Base-by-base conservation (phyloP, 768 basidiomycete genomes). In the Panaeolus papilionaceus region DNA sequence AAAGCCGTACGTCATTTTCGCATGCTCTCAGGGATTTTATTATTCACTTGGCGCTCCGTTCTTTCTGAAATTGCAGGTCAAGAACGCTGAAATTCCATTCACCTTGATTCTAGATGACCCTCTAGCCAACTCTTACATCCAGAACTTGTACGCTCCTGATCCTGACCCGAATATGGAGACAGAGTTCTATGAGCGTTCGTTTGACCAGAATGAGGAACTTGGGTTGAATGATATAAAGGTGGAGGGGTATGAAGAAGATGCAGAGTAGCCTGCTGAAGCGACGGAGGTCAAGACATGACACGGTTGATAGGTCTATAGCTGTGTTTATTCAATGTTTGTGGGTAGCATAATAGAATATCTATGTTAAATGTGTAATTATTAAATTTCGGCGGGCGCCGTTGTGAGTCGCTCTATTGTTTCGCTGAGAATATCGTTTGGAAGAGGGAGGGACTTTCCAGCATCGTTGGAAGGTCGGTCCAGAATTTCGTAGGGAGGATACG, bases 111-210 rank as follows among this genome's bases (percentile, higher is more conserved):
- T 99, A 10, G 97, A 99, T 74, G 97, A 99, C 75, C 98, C 98
- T 2, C 83, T 99, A 20, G 91, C 94, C 14, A 98, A 99, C 77
- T 96, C 95, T 2, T 96, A 99, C 75, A 82, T 99, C 54, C 98
- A 99, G 77, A 98, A 95, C 76, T 73, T 96, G n/a, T 98, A 97
- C 75, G 97, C 98, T 0, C 98, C 98, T 4, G 97, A 99, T 75
- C 90, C 93, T 0, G 97, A 99, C 75, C 97, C 97, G 1, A 95
- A 96, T 74, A 94, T 99, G 93, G 83, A 78, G 38, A 85, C 93
- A 63, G 93, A 92, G 75, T 75, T 78, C 66, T 99, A 99, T 74
- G 93, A 96, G 45, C 84, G 98, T 62, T 88, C 89, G 3, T 93
- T 86, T 82, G 88, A 94, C 51, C 95, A 99, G 82, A 96, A 99